Conservation (phyloP, 805 yeast genomes). For the Nakazawaea sp. region DNA sequence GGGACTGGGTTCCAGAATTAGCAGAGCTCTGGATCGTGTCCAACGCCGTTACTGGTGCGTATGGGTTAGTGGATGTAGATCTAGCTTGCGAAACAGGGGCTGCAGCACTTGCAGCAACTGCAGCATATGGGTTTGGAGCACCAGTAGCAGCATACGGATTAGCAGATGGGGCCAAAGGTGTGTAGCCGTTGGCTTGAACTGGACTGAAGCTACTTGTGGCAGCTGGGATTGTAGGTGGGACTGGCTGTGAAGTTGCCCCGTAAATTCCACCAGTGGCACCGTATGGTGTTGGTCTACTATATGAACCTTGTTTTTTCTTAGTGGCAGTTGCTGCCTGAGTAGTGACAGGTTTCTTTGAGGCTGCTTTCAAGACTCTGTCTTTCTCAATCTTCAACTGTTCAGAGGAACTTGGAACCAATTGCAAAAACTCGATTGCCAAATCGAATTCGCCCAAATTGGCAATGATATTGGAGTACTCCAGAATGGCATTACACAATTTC, state of each 20-base stretch:
- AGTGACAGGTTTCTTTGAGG: constrained; percentile 24
- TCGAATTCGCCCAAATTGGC: constrained; percentile 82
- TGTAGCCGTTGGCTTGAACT: not conserved
- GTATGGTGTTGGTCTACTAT: constrained; percentile 1
- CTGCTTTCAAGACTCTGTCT: constrained; percentile 71
- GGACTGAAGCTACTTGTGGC: constrained; percentile 5
- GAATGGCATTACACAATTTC: constrained; percentile 50
- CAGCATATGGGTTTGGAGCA: constrained; percentile 4
- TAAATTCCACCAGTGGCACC: not conserved
- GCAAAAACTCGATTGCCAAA: constrained; percentile 65
- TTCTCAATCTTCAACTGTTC: constrained; percentile 68
- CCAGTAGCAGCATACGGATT: not conserved
- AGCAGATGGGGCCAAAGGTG: not conserved
- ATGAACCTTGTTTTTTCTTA: constrained; percentile 1
- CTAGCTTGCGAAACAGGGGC: constrained; percentile 6
- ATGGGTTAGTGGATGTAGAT: constrained; percentile 19
- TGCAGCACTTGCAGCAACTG: constrained; percentile 15
- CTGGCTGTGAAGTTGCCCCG: not conserved
- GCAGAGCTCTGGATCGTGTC: constrained; percentile 19
- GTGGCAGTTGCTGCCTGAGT: constrained; percentile 9
- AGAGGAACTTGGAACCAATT: constrained; percentile 64
- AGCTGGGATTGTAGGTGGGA: constrained; percentile 12
- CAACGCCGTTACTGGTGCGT: constrained; percentile 27
- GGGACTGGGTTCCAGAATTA: constrained; percentile 7
- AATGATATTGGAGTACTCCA: constrained; percentile 77